Percentiles rank a stretch among this genome's conserved stretches.
phyloP scores from a whole-genome alignment of 2,329 filamentous ascomycete species.

The Aurifilum marmelostoma region DNA sequence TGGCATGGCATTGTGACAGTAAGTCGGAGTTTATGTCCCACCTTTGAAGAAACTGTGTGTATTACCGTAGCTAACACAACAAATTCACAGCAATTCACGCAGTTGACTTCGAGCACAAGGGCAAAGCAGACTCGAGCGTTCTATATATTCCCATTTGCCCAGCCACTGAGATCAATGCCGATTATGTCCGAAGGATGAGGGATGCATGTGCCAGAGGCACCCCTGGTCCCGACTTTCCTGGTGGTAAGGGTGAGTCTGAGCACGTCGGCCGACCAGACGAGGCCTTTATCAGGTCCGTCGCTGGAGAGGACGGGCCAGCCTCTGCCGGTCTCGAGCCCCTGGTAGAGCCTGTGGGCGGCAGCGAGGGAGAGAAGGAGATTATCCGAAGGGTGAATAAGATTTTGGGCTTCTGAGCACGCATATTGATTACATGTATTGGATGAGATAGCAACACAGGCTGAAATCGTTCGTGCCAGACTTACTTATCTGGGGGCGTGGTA shows the following conservation, averaged over 20 bases:
- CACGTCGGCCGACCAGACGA: slow-evolving; percentile 50
- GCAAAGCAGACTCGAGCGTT: slow-evolving; percentile 76
- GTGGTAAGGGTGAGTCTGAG: slow-evolving; percentile 67
- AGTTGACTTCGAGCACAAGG: slow-evolving; percentile 78
- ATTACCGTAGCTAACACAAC: slow-evolving; percentile 2
- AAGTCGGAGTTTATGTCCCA: background rate
- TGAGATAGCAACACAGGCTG: background rate
- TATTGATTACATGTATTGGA: background rate
- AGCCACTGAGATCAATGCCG: slow-evolving; percentile 72
- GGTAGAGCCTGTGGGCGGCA: slow-evolving; percentile 6
- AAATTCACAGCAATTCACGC: slow-evolving; percentile 64
- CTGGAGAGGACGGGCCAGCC: slow-evolving; percentile 17
- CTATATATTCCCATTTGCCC: slow-evolving; percentile 89
- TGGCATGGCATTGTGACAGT: slow-evolving; percentile 80
- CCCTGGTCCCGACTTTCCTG: slow-evolving; percentile 72
- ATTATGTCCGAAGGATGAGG: slow-evolving; percentile 72
- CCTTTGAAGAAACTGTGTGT: no score
- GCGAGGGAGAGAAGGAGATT: slow-evolving; percentile 20
- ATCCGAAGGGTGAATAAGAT: slow-evolving; percentile 23
- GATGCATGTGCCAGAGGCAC: slow-evolving; percentile 70
- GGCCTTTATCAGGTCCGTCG: slow-evolving; percentile 12
- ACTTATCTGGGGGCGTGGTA: no score
- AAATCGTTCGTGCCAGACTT: background rate
- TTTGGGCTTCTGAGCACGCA: slow-evolving; percentile 11
- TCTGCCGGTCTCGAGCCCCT: slow-evolving; percentile 23